A percentile compares a stretch with the other conserved stretches of the same genome.
Evolutionary conservation across 1,284 basidiomycete genomes (phyloP).

Genomic region (Trametes hirsuta): DNA sequence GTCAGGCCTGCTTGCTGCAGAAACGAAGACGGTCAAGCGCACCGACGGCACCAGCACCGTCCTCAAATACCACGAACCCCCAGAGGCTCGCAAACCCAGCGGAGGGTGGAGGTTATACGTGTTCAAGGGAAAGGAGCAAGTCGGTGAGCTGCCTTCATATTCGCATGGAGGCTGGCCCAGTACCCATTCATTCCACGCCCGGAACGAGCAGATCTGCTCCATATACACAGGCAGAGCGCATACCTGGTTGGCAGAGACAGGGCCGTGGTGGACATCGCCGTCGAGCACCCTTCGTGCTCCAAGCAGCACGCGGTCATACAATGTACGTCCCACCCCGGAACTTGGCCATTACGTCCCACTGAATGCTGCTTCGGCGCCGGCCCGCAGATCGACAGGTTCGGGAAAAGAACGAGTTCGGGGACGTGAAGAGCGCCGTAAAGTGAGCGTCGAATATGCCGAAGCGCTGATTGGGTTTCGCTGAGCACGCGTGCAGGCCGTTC

Average conservation of each 20-base stretch:
- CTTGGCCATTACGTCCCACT: conserved; percentile 11
- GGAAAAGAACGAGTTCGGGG: conserved; percentile 89
- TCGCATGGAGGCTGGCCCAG: not conserved
- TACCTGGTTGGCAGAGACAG: conserved; percentile 93
- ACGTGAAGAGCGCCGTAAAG: conserved; percentile 79
- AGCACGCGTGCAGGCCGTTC: conserved; percentile 68
- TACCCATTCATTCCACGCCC: conserved; percentile 6
- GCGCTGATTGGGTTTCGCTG: not conserved
- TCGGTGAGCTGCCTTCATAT: conserved; percentile 61
- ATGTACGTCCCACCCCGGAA: conserved; percentile 51
- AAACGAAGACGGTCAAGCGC: conserved; percentile 85
- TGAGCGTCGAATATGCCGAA: conserved; percentile 17
- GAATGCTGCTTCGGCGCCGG: conserved; percentile 3
- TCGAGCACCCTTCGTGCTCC: conserved; percentile 96
- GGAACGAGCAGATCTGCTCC: conserved; percentile 71
- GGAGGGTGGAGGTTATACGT: conserved; percentile 95
- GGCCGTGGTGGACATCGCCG: conserved; percentile 84
- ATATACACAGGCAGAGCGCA: conserved; percentile 91
- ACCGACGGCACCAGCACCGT: conserved; percentile 81
- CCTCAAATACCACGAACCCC: conserved; percentile 98
- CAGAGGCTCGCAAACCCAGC: conserved; percentile 92
- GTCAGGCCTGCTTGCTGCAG: conserved; percentile 93
- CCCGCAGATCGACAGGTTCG: conserved; percentile 76
- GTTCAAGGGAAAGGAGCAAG: conserved; percentile 93
- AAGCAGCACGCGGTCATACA: conserved; percentile 99